phyloP scores from a whole-genome alignment of 495 filamentous ascomycete genomes.

The Trypethelium eluteriae region DNA sequence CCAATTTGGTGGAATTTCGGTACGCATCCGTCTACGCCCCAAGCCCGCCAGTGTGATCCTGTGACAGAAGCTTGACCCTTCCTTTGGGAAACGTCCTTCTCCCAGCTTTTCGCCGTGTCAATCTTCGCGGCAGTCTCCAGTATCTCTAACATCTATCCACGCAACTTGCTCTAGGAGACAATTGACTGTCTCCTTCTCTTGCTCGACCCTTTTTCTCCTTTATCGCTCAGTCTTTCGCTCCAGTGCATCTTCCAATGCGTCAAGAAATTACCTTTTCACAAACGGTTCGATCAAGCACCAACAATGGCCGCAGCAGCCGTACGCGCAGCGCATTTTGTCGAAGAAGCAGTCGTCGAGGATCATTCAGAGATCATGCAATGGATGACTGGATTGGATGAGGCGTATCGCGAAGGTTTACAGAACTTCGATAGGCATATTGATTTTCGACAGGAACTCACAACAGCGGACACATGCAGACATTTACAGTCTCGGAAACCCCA shows the following conservation, averaged over 20 bases:
- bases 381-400: slow-evolving; percentile 5
- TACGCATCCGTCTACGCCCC: background rate
- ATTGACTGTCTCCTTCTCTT: background rate
- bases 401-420: slow-evolving; percentile 2
- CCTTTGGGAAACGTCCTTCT: slow-evolving; percentile 3
- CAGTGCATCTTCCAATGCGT: slow-evolving; percentile 7
- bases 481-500: background rate
- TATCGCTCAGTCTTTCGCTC: background rate
- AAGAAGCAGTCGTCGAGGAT: slow-evolving; percentile 5
- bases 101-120: slow-evolving; percentile 9
- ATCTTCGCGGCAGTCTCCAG: background rate
- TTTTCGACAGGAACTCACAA: background rate
- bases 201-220: background rate
- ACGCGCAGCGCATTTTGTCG: slow-evolving; percentile 1
- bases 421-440: background rate
- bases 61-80: slow-evolving; percentile 9
- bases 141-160: background rate
- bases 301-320: slow-evolving; percentile 10
- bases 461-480: background rate
- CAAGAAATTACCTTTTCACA: background rate
- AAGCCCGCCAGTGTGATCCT: background rate
- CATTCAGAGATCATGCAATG: slow-evolving; percentile 1
- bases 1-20: background rate
- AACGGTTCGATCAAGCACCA: slow-evolving; percentile 7
- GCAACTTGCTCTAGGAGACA: background rate